These are phyloP conservation scores for Cladochytrium replicatum DNA, from an alignment of 192 early-diverging fungal species.

Conservation along the genomic window DNA sequence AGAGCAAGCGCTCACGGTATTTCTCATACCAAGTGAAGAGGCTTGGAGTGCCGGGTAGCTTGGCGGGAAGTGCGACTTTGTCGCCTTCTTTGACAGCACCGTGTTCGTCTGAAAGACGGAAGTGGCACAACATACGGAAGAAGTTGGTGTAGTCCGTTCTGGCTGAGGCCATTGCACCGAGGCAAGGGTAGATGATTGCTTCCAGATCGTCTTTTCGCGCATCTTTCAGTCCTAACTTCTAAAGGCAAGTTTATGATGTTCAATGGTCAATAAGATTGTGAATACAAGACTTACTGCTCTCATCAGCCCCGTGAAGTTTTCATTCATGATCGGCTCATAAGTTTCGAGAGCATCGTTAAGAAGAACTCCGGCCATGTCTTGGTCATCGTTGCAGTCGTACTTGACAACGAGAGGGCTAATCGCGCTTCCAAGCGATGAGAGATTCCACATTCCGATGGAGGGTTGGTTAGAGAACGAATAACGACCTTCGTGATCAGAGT, in stretches of 20 bases:
- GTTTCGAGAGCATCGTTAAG: slow-evolving; percentile 43
- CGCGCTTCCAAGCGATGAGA: slow-evolving; percentile 56
- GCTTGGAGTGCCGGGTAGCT: slow-evolving; percentile 16
- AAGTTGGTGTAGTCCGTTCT: slow-evolving; percentile 53
- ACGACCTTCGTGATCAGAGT: no score
- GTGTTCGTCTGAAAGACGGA: slow-evolving; percentile 13
- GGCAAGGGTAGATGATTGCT: slow-evolving; percentile 38
- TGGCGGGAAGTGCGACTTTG: slow-evolving; percentile 16
- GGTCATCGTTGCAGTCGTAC: slow-evolving; percentile 33
- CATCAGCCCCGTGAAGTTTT: slow-evolving; percentile 49
- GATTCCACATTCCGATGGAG: slow-evolving; percentile 70
- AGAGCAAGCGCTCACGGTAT: slow-evolving; percentile 48
- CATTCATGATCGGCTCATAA: slow-evolving; percentile 40
- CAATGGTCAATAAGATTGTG: not conserved
- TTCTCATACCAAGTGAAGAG: slow-evolving; percentile 39
- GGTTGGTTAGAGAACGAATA: slow-evolving; percentile 74
- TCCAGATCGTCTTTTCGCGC: slow-evolving; percentile 38
- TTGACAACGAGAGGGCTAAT: slow-evolving; percentile 55
- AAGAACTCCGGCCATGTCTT: slow-evolving; percentile 8
- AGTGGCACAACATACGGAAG: slow-evolving; percentile 46
- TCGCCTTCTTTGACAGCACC: slow-evolving; percentile 1
- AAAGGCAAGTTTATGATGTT: not conserved
- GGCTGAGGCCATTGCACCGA: slow-evolving; percentile 33
- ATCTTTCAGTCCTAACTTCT: slow-evolving; percentile 29
- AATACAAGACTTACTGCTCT: slow-evolving; percentile 29